Conservation (phyloP, 345 rosid genomes). For the Firmiana major region DNA sequence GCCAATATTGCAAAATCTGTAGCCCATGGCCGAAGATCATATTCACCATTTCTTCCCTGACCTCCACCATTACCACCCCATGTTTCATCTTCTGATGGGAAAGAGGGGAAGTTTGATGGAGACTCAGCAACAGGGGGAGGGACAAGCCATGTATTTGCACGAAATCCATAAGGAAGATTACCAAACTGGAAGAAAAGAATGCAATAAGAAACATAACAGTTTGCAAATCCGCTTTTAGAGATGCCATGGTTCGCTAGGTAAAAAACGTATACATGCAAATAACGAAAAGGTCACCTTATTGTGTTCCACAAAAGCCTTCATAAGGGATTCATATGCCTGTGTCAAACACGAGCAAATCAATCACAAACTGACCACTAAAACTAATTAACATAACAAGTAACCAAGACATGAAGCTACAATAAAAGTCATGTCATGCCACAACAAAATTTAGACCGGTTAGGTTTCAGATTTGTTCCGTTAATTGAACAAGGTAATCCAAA, state of each 20-base stretch:
- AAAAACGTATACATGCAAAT: background rate
- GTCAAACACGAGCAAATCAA: conserved; percentile 10
- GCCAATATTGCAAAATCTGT: conserved; percentile 58
- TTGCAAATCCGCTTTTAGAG: background rate
- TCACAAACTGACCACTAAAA: background rate
- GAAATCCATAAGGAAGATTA: conserved; percentile 72
- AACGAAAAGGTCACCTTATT: conserved; percentile 47
- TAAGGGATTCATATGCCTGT: conserved; percentile 69
- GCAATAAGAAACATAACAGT: background rate
- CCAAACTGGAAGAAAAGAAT: conserved; percentile 44
- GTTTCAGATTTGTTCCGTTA: background rate
- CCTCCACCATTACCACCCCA: conserved; percentile 80
- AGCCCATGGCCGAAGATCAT: conserved; percentile 62
- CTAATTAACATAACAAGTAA: background rate
- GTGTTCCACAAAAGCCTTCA: conserved; percentile 59
- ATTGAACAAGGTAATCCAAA: background rate
- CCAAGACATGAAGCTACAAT: background rate
- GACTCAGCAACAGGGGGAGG: conserved; percentile 49
- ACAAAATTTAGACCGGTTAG: background rate
- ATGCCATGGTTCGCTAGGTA: background rate
- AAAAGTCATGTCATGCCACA: background rate
- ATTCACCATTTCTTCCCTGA: conserved; percentile 51
- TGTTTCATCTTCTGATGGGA: conserved; percentile 53
- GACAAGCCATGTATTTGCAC: conserved; percentile 68
- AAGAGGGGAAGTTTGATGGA: conserved; percentile 35